Conservation (phyloP, 805 yeast genomes). For the Suhomyces canberraensis region DNA sequence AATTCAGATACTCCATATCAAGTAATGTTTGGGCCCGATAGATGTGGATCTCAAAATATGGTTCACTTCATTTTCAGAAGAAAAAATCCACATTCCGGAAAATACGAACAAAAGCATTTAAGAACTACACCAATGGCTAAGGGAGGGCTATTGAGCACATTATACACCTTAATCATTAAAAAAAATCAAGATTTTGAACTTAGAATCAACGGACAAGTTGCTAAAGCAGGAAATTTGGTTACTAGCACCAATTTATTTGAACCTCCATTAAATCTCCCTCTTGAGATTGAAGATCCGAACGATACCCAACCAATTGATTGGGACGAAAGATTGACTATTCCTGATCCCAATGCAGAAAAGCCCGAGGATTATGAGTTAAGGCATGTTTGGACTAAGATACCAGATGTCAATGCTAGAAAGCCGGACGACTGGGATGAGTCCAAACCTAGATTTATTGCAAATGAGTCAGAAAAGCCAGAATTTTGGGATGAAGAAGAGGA, state of each 20-base stretch:
- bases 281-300: conserved; percentile 50
- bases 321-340: conserved; percentile 67
- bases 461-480: conserved; percentile 62
- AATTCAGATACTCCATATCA: conserved; percentile 69
- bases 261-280: conserved; percentile 71
- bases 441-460: conserved; percentile 54
- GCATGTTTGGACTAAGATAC: conserved; percentile 54
- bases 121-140: conserved; percentile 65
- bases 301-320: conserved; percentile 75
- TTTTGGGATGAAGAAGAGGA: conserved; percentile 91
- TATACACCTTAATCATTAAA: conserved; percentile 75
- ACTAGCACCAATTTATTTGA: conserved; percentile 47
- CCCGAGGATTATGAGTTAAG: conserved; percentile 86
- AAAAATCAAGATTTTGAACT: conserved; percentile 71
- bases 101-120: conserved; percentile 67
- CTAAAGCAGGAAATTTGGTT: conserved; percentile 64
- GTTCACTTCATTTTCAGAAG: conserved; percentile 73
- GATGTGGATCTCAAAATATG: conserved; percentile 77
- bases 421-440: conserved; percentile 83
- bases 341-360: conserved; percentile 66
- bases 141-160: conserved; percentile 51
- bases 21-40: conserved; percentile 93
- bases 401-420: conserved; percentile 62
- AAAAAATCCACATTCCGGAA: conserved; percentile 51
- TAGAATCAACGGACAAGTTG: conserved; percentile 76